Evolutionary conservation across 2,329 filamentous ascomycete species (phyloP), one percentile per base, ranked within the genome.

Genomic region (Claviceps purpurea): DNA sequence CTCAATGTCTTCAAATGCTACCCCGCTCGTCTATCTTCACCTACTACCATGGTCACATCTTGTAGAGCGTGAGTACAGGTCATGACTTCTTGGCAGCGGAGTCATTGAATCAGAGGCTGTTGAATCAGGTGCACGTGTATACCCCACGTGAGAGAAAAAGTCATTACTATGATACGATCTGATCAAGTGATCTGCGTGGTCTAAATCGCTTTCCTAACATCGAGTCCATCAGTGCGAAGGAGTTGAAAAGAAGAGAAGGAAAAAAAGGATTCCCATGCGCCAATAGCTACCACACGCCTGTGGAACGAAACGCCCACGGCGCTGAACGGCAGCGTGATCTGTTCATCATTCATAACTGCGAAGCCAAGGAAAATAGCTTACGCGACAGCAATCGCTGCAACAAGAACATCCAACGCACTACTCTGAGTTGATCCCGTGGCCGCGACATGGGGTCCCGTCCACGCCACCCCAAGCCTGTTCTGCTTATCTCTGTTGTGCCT

Each of bases 381-480:
- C 20, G 62, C 61, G 14, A 72, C 68, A 22, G 65, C 67, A 57
- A 75, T 62, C 6, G 81, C 82, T 30, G 79, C 84, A 54, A 88
- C 78, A 34, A 88, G 67, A 39, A 74, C 77, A 65, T 87, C 84
- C 65, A 87, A 66, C 0, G 80, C 84, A 18, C 78, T 79, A 60
- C 76, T 79, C 46, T 87, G 84, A 22, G 79, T 79, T 47, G 75
- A 73, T 1, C 81, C 79, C 1, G 72, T 75, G 41, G 73, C 70
- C 1, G 62, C 62, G 3, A 66, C 60, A 41, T 76, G 77, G 0
- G 83, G 82, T 0, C 82, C 84, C 1, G 74, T 71, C 84, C 84
- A 88, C n/a, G 77, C 69, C 2, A 83, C 68, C 20, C 84, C 81
- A 14, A 88, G 64, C 60, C 72, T 67, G 57, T 75, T 72, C 1